Evolutionary conservation across 306 rosid species (phyloP), one percentile per base, ranked within the genome.

Genomic region (Citrullus amarus): DNA sequence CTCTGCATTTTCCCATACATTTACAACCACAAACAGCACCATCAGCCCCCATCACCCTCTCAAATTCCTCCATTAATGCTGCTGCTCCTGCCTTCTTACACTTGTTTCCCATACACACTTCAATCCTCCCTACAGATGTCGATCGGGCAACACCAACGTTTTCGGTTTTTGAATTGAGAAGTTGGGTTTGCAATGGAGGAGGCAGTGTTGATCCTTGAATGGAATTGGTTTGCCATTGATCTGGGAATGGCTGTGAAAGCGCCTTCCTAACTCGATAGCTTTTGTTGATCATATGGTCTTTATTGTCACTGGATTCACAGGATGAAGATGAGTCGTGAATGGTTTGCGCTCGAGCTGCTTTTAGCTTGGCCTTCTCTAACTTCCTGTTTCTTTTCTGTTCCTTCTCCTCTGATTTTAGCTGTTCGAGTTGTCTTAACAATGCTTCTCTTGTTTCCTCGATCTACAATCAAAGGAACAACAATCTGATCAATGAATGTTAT

Each of bases 1-100:
- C 82, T 84, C 81, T 92, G 85, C 99, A 96, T 88, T 92, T 91
- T 5, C 99, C 99, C 98, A 96, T 83, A 85, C 99, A 96, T 80
- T 96, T 96, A 61, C 96, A 90, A 48, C 82, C 91, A 55, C 90
- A 90, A 80, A 91, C 97, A 76, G 86, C 80, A 5, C 89, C 89
- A 65, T 88, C 89, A 80, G n/a, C 88, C 2, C 90, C 93, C 71
- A 88, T 69, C 76, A 78, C 87, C 80, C 77, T 88, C 87, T 78
- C 90, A 38, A 96, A 91, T 79, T 91, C 93, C 66, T 89, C 87
- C 79, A 96, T 50, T 85, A 96, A 80, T 48, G 84, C 88, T 30
- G 78, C 83, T 48, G 86, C 86, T 60, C 99, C 99, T 30, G 86
- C 89, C 75, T 46, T 90, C 76, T 82, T 86, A 88, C 99, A 96